These are phyloP conservation scores for Tirmania nivea DNA, from an alignment of 495 filamentous ascomycete genomes.

Conservation along the genomic window DNA sequence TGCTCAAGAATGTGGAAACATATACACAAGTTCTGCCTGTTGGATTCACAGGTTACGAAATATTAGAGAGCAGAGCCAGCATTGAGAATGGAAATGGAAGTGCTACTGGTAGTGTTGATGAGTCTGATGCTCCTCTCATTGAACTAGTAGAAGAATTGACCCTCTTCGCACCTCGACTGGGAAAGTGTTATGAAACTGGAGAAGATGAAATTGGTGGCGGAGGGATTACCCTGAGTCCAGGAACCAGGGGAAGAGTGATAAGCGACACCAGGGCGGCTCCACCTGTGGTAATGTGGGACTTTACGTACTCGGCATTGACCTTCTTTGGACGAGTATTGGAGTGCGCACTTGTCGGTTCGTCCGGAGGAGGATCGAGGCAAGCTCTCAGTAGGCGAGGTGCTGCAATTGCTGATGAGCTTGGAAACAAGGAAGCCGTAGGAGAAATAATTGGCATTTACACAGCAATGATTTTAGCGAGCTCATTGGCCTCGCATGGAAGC, in stretches of 20 bases:
- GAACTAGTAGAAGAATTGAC: constrained; percentile 29
- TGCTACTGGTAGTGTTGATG: constrained; percentile 32
- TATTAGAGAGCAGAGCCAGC: background rate
- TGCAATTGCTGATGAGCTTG: constrained; percentile 18
- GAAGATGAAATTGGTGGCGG: background rate
- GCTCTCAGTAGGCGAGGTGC: background rate
- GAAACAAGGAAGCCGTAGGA: constrained; percentile 29
- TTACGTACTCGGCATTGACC: constrained; percentile 53
- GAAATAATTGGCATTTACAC: constrained; percentile 45
- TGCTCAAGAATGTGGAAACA: constrained; percentile 40
- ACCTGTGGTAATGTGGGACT: constrained; percentile 44
- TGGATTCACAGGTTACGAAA: constrained; percentile 42
- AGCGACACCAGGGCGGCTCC: constrained; percentile 31
- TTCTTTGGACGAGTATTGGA: constrained; percentile 57
- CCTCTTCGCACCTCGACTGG: constrained; percentile 26
- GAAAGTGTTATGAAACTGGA: constrained; percentile 9
- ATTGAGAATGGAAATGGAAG: background rate
- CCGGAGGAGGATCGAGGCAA: background rate
- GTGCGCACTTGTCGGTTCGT: constrained; percentile 23
- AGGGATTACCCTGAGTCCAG: constrained; percentile 32
- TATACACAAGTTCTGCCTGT: constrained; percentile 52
- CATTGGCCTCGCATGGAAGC: constrained; percentile 17
- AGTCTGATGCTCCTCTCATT: constrained; percentile 57
- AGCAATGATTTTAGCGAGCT: constrained; percentile 25
- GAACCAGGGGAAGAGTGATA: constrained; percentile 48